Evolutionary conservation across 169 alveolate species (phyloP), one percentile per base, ranked within the genome.

Genomic region (Theileria luwenshuni): DNA sequence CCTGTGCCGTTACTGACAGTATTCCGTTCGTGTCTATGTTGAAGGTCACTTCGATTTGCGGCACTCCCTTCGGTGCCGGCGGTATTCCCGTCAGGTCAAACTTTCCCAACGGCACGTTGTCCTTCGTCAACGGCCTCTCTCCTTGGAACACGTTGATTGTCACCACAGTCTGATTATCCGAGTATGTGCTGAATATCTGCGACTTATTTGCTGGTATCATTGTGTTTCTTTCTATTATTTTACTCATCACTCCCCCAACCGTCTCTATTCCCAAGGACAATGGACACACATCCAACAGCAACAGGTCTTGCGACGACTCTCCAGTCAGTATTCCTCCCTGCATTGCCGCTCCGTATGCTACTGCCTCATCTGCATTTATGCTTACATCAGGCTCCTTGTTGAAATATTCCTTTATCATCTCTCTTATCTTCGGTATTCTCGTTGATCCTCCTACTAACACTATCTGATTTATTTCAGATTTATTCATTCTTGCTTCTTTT

Each of bases 371-470:
- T 6, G 98, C 97, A 84, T 95, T 94, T 42, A 95, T 94, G 38
- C 97, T 96, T 69, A 90, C 90, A 74, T 95, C 94, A 5, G 97
- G 96, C 77, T 95, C 97, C 73, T 95, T 94, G 60, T 96, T 94
- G 90, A 96, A 96, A 94, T 90, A 94, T 61, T 95, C 98, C 89
- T 92, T 93, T 69, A 96, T 92, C 70, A 96, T 76, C 69, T 93
- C 79, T 83, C 95, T 94, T 58, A 96, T 90, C 90, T 94, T 94
- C n/a, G 99, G 99, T 72, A 96, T 95, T 77, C 99, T 93, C 54
- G 98, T 95, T 41, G 98, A 94, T 59, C 99, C 99, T 56, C 99
- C 99, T 25, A 96, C 98, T 33, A 96, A 85, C 43, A 98, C 99
- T 68, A 98, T 95, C 88, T 97, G 99, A 60, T 96, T 96, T 49